Evolutionary conservation across 225 moss, liverwort and hornwort species (phyloP), one percentile per base, ranked within the genome.

Genomic region (Bryum argenteum): DNA sequence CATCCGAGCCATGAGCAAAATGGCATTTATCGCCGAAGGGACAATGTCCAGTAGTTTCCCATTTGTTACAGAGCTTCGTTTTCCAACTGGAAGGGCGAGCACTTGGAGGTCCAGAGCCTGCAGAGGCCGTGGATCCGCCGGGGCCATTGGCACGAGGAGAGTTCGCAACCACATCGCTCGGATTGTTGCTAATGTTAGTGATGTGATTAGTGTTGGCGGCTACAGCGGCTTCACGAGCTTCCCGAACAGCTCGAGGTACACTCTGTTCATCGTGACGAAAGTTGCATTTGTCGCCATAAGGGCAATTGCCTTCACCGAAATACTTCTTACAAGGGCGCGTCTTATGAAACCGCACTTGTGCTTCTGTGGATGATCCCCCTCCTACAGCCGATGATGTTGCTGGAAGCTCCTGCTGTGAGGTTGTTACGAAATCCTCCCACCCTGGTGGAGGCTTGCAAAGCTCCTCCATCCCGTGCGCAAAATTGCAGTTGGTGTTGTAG

Each of bases 381-480:
- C 82, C 85, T 50, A 63, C 82, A 39, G 82, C 83, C 69, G 73
- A 48, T 64, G 33, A 5, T 1, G 84, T 69, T 42, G 83, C 82
- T 9, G 87, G 88, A 65, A 88, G 72, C 79, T 94, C 97, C 69
- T 89, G 89, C 15, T 28, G 28, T 5, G 33, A 33, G 33, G 92
- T 78, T 33, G 90, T 90, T n/a, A 87, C 91, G 71, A 85, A 83
- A 67, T 97, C 96, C 64, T 97, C 96, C 96, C 88, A 88, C 53
- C 88, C 88, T 8, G 85, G 88, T 3, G 88, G 88, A 54, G 85
- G 88, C 66, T 85, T 88, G 6, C 88, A 85, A 41, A 88, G 80
- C 80, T 98, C 98, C 77, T 98, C 98, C 89, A 92, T 94, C 23
- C 98, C 98, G 37, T 98, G 98, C 2, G 98, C 98, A 61, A 98